Percentiles rank a stretch among this genome's conserved stretches.
Evolutionary conservation across 1,284 basidiomycete species (phyloP).

Genomic region (Phellopilus nigrolimitatus): DNA sequence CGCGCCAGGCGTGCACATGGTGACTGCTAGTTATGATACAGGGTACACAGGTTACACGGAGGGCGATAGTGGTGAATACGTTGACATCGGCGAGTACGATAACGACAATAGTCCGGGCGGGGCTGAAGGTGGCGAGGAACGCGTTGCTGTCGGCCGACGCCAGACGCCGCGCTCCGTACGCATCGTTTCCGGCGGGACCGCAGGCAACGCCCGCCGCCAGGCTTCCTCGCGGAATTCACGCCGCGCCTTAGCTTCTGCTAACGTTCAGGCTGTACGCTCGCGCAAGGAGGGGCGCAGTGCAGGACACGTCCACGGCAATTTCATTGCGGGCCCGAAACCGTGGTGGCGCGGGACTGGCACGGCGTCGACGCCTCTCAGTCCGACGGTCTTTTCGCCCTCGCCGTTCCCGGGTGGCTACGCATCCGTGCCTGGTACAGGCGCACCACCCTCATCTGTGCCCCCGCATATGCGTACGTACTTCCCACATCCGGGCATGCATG

Average conservation of each 20-base stretch:
- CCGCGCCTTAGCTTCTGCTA: background rate
- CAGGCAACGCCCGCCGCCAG: conserved; percentile 3
- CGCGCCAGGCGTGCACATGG: conserved; percentile 12
- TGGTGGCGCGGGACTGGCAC: conserved; percentile 19
- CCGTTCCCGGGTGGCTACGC: conserved; percentile 9
- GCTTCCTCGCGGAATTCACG: conserved; percentile 6
- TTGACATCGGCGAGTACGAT: conserved; percentile 28
- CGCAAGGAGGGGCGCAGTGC: conserved; percentile 12
- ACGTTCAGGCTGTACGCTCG: conserved; percentile 4
- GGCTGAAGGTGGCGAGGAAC: conserved; percentile 11
- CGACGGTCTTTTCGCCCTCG: conserved; percentile 14
- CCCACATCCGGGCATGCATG: conserved; percentile 10
- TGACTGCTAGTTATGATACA: conserved; percentile 16
- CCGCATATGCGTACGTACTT: conserved; percentile 29
- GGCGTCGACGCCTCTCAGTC: conserved; percentile 14
- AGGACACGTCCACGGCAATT: conserved; percentile 9
- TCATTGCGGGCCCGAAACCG: conserved; percentile 13
- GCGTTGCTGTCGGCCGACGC: conserved; percentile 45
- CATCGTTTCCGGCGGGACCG: conserved; percentile 46
- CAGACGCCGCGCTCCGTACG: conserved; percentile 74
- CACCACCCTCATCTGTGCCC: conserved; percentile 26
- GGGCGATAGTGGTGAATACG: conserved; percentile 33
- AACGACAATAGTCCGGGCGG: conserved; percentile 3
- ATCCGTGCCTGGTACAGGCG: background rate
- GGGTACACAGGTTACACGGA: conserved; percentile 17